Conservation (phyloP, 192 early-diverging fungal species). For the Paraglomus brasilianum region DNA sequence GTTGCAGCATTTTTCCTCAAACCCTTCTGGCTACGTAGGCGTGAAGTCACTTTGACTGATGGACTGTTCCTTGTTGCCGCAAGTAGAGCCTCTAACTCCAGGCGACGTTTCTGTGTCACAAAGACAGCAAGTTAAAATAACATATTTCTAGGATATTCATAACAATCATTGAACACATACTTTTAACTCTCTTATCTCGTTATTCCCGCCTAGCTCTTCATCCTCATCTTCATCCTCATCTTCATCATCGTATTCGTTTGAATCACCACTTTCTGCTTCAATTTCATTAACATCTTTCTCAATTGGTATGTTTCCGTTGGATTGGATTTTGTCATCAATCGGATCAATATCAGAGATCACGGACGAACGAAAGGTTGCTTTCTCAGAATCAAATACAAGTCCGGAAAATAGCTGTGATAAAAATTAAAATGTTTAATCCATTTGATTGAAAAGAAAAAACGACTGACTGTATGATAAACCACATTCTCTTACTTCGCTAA, state of each 20-base stretch:
- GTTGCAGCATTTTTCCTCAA: conserved; percentile 21
- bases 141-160: neutral
- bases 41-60: neutral
- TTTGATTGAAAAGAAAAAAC: neutral
- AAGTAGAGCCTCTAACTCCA: conserved; percentile 16
- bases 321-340: neutral
- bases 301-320: neutral
- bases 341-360: neutral
- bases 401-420: conserved; percentile 6
- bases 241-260: neutral
- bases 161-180: neutral
- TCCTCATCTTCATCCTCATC: neutral
- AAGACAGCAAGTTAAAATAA: neutral
- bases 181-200: conserved; percentile 23
- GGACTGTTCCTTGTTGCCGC: neutral
- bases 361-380: neutral
- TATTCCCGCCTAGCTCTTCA: neutral
- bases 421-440: neutral
- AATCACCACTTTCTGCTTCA: neutral
- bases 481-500: conserved; percentile 37
- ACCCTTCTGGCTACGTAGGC: conserved; percentile 16
- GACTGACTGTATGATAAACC: too few relatives aligned
- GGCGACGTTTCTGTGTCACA: conserved; percentile 4
- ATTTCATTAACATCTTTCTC: neutral
- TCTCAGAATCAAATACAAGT: conserved; percentile 14